These are phyloP conservation scores for Tritrichomonas foetus DNA, from an alignment of 208 protist genomes.

Conservation along the genomic window DNA sequence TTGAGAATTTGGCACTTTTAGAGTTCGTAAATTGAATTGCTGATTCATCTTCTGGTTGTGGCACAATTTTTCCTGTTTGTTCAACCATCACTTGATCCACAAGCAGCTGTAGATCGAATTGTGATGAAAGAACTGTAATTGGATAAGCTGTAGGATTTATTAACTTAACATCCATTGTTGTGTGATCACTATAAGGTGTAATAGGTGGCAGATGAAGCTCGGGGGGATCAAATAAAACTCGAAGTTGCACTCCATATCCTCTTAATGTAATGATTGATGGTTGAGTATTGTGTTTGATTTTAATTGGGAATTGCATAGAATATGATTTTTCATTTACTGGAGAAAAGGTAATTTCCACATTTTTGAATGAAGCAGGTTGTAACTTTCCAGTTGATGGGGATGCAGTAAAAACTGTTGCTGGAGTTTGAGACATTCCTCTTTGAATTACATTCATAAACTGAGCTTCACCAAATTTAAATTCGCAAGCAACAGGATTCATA, in stretches of 20 bases:
- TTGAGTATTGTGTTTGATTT: constrained; percentile 5
- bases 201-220: not conserved
- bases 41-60: not conserved
- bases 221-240: not conserved
- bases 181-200: not conserved
- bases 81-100: not conserved
- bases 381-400: not conserved
- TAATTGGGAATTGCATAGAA: constrained; percentile 32
- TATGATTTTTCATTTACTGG: not conserved
- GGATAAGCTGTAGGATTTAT: constrained; percentile 33
- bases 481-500: not conserved
- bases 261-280: not conserved
- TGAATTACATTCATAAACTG: not conserved
- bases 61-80: too few species aligned
- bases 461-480: not conserved
- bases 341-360: not conserved
- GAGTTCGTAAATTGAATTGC: not conserved
- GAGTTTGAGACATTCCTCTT: not conserved
- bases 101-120: not conserved
- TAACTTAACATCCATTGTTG: not conserved
- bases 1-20: not conserved
- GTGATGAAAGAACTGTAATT: not conserved
- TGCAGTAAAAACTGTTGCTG: not conserved
- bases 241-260: not conserved
- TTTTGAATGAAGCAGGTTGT: not conserved